These are phyloP conservation scores for Backusella mclennaniae DNA, from an alignment of 192 early-diverging fungal species.

Conservation along the genomic window DNA sequence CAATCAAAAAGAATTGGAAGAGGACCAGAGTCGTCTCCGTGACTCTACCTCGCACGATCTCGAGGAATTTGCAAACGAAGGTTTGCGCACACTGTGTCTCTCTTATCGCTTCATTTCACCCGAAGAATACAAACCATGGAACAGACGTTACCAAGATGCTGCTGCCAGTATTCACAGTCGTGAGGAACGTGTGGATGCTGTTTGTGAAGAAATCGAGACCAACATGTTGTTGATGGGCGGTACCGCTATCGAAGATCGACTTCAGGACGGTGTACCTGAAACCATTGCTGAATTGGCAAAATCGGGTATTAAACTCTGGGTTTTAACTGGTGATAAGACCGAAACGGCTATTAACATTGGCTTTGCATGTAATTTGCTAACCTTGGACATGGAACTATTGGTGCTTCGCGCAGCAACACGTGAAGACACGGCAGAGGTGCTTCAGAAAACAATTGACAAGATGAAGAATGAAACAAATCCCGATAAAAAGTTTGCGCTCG, in stretches of 20 bases:
- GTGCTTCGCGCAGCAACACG: slow-evolving; percentile 62
- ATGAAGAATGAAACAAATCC: slow-evolving; percentile 38
- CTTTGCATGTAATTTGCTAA: slow-evolving; percentile 87
- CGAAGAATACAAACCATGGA: slow-evolving; percentile 72
- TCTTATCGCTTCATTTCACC: slow-evolving; percentile 72
- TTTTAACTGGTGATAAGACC: slow-evolving; percentile 95
- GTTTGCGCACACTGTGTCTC: slow-evolving; percentile 88
- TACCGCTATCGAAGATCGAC: slow-evolving; percentile 97
- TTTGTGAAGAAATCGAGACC: slow-evolving; percentile 78
- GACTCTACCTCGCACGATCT: slow-evolving; percentile 74
- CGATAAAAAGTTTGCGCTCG: slow-evolving; percentile 56
- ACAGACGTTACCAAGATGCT: slow-evolving; percentile 70
- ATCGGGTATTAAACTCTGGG: slow-evolving; percentile 95
- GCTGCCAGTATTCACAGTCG: slow-evolving; percentile 71
- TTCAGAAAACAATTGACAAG: slow-evolving; percentile 63
- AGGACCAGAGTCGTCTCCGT: slow-evolving; percentile 64
- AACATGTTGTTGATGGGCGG: slow-evolving; percentile 83
- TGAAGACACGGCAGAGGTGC: slow-evolving; percentile 59
- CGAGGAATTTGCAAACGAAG: slow-evolving; percentile 82
- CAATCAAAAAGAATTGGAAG: slow-evolving; percentile 37
- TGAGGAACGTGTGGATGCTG: slow-evolving; percentile 76
- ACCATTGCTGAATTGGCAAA: slow-evolving; percentile 79
- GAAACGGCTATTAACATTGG: slow-evolving; percentile 99
- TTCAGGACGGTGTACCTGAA: slow-evolving; percentile 97
- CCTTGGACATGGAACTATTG: slow-evolving; percentile 80